Conservation (phyloP, 352 stramenopile species). For the Pythium sp. region DNA sequence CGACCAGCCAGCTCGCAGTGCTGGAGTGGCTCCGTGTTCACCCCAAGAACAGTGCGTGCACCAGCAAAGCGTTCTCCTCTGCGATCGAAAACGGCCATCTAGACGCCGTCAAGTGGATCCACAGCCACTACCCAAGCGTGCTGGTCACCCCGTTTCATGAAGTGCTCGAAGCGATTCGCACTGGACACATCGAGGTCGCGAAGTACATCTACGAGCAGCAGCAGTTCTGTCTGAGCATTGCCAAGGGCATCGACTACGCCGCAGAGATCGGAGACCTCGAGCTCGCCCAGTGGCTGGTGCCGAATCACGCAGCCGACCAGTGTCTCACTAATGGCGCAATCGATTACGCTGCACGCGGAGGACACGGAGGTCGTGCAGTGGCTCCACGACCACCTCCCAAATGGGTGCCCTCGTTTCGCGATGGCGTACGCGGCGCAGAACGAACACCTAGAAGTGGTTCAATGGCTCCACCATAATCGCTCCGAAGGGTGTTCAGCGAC, state of each 20-base stretch:
- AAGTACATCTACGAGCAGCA: background rate
- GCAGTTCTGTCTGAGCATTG: background rate
- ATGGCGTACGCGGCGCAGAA: background rate
- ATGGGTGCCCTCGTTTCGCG: background rate
- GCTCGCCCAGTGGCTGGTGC: background rate
- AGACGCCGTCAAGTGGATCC: background rate
- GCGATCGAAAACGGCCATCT: background rate
- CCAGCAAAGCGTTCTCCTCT: background rate
- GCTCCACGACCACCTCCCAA: background rate
- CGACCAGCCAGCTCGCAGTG: background rate
- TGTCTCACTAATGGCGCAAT: background rate
- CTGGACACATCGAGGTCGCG: background rate
- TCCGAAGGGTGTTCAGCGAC: background rate
- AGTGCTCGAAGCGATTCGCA: background rate
- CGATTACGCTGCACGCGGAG: background rate
- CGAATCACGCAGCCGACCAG: background rate
- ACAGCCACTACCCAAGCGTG: background rate
- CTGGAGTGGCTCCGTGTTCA: background rate
- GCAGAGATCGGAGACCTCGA: background rate
- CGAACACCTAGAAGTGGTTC: background rate
- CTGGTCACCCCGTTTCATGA: background rate
- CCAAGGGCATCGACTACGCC: background rate
- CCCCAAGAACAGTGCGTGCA: background rate
- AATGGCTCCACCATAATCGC: background rate
- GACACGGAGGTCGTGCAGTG: background rate